These are phyloP conservation scores for Dimargaris verticillata DNA, from an alignment of 192 early-diverging fungal genomes.

Conservation along the genomic window DNA sequence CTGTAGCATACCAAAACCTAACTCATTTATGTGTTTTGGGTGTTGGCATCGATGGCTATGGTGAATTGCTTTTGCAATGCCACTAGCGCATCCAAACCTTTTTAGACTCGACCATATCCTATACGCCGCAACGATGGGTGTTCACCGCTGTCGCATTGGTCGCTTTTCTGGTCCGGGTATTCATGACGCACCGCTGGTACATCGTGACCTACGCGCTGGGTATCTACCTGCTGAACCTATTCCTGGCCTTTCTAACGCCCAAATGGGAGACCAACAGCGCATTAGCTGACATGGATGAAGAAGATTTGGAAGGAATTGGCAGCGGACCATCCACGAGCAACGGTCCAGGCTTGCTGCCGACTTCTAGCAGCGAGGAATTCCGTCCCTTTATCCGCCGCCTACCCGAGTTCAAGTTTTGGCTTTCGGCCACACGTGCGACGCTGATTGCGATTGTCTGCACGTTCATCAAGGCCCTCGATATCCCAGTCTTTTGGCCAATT, in stretches of 20 bases:
- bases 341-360: slow-evolving; percentile 54
- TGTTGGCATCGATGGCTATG: too few species aligned
- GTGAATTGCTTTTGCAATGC: too few species aligned
- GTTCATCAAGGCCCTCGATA: slow-evolving; percentile 73
- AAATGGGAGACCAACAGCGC: slow-evolving; percentile 96
- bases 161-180: slow-evolving; percentile 60
- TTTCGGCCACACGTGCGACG: slow-evolving; percentile 65
- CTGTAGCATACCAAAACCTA: too few species aligned
- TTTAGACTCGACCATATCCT: slow-evolving; percentile 71
- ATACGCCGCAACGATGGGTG: slow-evolving; percentile 55
- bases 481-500: slow-evolving; percentile 99
- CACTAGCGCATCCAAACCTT: too few species aligned
- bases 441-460: slow-evolving; percentile 73
- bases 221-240: slow-evolving; percentile 89
- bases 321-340: neutral
- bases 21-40: too few species aligned
- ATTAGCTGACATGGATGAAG: slow-evolving; percentile 14
- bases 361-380: slow-evolving; percentile 84
- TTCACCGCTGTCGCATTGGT: slow-evolving; percentile 40
- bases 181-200: slow-evolving; percentile 82
- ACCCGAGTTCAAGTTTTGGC: slow-evolving; percentile 99
- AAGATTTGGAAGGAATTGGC: slow-evolving; percentile 26
- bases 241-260: slow-evolving; percentile 88
- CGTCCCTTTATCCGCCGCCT: slow-evolving; percentile 88
- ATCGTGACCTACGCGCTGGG: slow-evolving; percentile 88